Evolutionary conservation across 1,284 basidiomycete genomes (phyloP), one percentile per base, ranked within the genome.

Genomic region (Fomitopsis betulina): DNA sequence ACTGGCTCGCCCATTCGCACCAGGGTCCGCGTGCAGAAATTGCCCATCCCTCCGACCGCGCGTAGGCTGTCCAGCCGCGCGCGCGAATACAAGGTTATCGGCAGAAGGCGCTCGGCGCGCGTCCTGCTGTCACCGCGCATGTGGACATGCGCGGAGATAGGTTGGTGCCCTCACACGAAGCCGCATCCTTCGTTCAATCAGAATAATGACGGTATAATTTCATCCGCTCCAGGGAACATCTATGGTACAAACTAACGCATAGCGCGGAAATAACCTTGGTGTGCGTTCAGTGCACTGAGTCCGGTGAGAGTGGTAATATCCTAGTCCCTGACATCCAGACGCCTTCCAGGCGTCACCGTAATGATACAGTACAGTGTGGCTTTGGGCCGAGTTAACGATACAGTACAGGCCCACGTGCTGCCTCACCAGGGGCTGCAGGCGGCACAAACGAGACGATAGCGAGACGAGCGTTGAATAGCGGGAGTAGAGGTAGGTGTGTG

Each of bases 191-290:
- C 32, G 19, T 37, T 51, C 49, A 51, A 51, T 51, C 49, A 51
- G 49, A 51, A 33, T 33, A 51, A 37, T 51, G 33, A 37, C 49
- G 33, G 21, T 51, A 37, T 51, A 37, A 35, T 51, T 51, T 32
- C 32, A 37, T 51, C 45, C 45, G 45, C 45, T 56, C 49, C 40
- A 38, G 39, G 17, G 47, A 38, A 42, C 23, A 25, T 37, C 33
- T 52, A 57, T 57, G 49, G 40, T 57, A 57, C 55, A 57, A 56
- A 57, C 52, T 57, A 52, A 52, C 38, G 43, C 38, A 27, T 25
- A 57, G 50, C 39, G 33, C 55, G 49, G 27, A 57, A 57, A 57
- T 57, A 57, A 57, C 39, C 55, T 52, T 40, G 55, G 55, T 57
- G 27, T 51, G 55, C 49, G 21, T 56, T 35, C 27, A 10, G 21